phyloP scores from a whole-genome alignment of 306 rosid species.

The Trifolium fragiferum region DNA sequence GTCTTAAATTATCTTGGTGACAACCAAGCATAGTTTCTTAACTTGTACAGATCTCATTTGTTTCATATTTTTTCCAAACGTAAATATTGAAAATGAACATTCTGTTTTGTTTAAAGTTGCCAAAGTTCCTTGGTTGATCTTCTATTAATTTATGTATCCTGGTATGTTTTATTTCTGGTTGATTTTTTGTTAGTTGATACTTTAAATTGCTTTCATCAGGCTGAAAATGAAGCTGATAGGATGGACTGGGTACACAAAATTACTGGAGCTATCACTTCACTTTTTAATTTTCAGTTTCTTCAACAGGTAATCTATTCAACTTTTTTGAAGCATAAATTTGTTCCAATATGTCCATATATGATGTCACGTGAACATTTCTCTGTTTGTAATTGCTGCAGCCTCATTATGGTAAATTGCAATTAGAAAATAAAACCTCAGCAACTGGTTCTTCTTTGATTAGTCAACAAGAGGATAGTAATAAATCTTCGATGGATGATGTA shows the following conservation, averaged over 20 bases:
- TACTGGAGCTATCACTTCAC: slow-evolving; percentile 76
- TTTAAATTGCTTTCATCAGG: slow-evolving; percentile 60
- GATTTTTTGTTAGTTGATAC: slow-evolving; percentile 29
- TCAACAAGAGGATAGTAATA: slow-evolving; percentile 51
- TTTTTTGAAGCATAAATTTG: slow-evolving; percentile 16
- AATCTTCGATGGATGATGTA: slow-evolving; percentile 49
- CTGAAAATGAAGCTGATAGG: slow-evolving; percentile 97
- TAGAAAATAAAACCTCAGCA: slow-evolving; percentile 45
- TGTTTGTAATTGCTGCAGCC: slow-evolving; percentile 68
- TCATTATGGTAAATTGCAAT: slow-evolving; percentile 39
- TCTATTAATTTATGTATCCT: slow-evolving; percentile 18
- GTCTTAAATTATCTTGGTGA: slow-evolving; percentile 28
- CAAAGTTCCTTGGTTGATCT: slow-evolving; percentile 7
- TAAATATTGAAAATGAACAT: slow-evolving; percentile 4
- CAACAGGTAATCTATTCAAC: slow-evolving; percentile 66
- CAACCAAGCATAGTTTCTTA: slow-evolving; percentile 3
- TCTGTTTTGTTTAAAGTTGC: slow-evolving; percentile 31
- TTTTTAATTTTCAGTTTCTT: slow-evolving; percentile 83
- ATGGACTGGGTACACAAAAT: slow-evolving; percentile 91
- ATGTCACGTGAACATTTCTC: slow-evolving; percentile 25
- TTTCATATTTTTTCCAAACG: not conserved
- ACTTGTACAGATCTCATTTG: slow-evolving; percentile 2
- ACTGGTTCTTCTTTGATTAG: slow-evolving; percentile 49
- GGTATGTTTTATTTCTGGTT: slow-evolving; percentile 20
- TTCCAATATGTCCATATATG: slow-evolving; percentile 37